Percentiles rank a stretch among this genome's conserved stretches.
Evolutionary conservation across 78 protist species (phyloP).

Genomic region (Planoprotostelium fungivorum): DNA sequence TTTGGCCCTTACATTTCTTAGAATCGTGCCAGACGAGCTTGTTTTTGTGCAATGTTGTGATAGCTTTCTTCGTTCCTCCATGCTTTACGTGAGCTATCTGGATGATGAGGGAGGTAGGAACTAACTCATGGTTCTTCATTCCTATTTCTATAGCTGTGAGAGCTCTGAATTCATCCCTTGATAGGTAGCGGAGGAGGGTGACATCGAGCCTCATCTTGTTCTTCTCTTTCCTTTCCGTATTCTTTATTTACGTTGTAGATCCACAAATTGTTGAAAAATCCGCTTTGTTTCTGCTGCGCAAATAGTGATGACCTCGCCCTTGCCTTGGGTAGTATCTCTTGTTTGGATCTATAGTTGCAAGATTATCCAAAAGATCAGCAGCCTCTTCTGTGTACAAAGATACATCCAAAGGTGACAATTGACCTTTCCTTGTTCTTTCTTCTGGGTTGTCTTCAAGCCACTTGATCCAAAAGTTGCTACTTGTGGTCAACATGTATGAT

Average conservation of each 20-base stretch:
- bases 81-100: conserved; percentile 73
- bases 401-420: neutral
- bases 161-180: conserved; percentile 85
- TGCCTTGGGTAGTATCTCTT: neutral
- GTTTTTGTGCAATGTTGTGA: conserved; percentile 53
- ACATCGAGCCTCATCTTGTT: conserved; percentile 73
- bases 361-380: neutral
- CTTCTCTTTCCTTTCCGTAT: no score
- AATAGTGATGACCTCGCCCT: no score
- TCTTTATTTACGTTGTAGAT: no score
- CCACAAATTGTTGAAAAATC: no score
- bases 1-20: conserved; percentile 37
- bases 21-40: conserved; percentile 84
- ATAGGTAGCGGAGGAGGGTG: conserved; percentile 73
- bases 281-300: no score
- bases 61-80: conserved; percentile 62
- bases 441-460: neutral
- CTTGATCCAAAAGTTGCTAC: neutral
- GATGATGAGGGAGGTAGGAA: conserved; percentile 81
- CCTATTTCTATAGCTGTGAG: conserved; percentile 92
- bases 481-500: neutral
- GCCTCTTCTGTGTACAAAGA: neutral
- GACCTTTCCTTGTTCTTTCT: neutral
- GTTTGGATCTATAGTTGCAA: neutral
- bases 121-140: conserved; percentile 90